phyloP scores from a whole-genome alignment of 768 basidiomycete genomes.

The Royoungia palumana region DNA sequence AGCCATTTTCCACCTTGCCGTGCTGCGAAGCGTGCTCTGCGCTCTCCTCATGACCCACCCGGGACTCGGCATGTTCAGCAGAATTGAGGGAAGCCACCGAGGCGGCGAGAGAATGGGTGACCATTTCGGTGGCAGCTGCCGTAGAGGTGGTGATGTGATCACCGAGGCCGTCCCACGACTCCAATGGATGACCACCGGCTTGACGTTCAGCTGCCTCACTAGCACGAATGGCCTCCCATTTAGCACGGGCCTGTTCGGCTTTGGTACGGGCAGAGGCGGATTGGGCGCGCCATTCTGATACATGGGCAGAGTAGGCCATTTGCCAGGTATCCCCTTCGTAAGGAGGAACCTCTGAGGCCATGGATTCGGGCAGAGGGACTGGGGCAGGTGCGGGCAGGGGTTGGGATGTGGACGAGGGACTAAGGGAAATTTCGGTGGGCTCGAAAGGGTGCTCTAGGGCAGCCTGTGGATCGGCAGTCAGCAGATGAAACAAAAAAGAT shows the following conservation, averaged over 20 bases:
- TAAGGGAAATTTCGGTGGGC: conserved; percentile 19
- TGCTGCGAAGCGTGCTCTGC: conserved; percentile 2
- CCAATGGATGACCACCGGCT: conserved; percentile 19
- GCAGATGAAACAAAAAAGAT: not conserved
- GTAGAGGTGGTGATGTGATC: conserved; percentile 23
- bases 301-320: conserved; percentile 62
- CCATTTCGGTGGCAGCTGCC: conserved; percentile 15
- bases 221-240: conserved; percentile 64
- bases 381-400: not conserved
- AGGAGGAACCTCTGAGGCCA: not conserved
- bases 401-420: conserved; percentile 1
- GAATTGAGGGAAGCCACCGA: conserved; percentile 21
- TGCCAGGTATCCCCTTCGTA: conserved; percentile 54
- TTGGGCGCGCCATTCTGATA: conserved; percentile 67
- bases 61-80: conserved; percentile 7
- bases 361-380: not conserved
- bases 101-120: conserved; percentile 17
- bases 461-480: conserved; percentile 9
- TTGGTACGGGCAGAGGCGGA: conserved; percentile 71
- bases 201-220: conserved; percentile 45
- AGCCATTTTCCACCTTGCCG: conserved; percentile 14
- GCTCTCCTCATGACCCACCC: conserved; percentile 31
- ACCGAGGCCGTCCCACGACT: conserved; percentile 24
- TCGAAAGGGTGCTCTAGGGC: conserved; percentile 29
- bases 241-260: conserved; percentile 67